These are phyloP conservation scores for Colletotrichum gloeosporioides DNA, from an alignment of 2,329 filamentous ascomycete genomes.

Conservation along the genomic window DNA sequence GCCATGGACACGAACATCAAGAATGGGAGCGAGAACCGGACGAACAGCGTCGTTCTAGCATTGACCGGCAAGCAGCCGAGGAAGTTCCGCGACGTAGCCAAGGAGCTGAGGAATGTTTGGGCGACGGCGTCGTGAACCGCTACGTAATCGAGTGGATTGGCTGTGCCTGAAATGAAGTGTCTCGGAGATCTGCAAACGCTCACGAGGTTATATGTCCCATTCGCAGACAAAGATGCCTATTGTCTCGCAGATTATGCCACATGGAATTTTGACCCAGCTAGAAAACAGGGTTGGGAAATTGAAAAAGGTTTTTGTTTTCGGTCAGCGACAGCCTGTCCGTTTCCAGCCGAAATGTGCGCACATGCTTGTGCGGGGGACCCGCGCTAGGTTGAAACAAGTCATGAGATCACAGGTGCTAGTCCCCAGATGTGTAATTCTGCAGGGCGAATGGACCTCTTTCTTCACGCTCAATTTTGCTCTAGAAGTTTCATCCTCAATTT, in stretches of 20 bases:
- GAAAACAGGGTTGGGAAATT: not conserved
- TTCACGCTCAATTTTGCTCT: not conserved
- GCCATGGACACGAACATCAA: conserved; percentile 37
- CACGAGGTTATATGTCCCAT: not conserved
- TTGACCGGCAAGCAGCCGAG: conserved; percentile 38
- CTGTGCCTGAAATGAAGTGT: not conserved
- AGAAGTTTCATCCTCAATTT: not conserved
- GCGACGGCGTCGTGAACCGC: not conserved
- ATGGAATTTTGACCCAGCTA: not conserved
- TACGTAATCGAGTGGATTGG: not conserved
- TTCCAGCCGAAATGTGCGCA: conserved; percentile 4
- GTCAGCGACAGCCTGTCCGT: not conserved
- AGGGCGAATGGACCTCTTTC: not conserved
- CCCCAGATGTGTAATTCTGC: not conserved
- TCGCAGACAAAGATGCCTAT: not conserved
- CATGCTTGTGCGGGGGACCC: conserved; percentile 1
- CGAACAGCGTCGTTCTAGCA: conserved; percentile 36
- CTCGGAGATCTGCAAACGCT: not conserved
- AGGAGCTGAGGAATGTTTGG: conserved; percentile 6
- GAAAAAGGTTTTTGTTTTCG: not conserved
- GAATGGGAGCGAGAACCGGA: conserved; percentile 38
- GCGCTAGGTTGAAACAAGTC: conserved; percentile 18
- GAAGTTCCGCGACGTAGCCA: conserved; percentile 6
- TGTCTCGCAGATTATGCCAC: not conserved
- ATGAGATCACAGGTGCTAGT: conserved; percentile 11